Evolutionary conservation across 208 protist species (phyloP), one percentile per base, ranked within the genome.

Genomic region (Leishmania tarentolae): DNA sequence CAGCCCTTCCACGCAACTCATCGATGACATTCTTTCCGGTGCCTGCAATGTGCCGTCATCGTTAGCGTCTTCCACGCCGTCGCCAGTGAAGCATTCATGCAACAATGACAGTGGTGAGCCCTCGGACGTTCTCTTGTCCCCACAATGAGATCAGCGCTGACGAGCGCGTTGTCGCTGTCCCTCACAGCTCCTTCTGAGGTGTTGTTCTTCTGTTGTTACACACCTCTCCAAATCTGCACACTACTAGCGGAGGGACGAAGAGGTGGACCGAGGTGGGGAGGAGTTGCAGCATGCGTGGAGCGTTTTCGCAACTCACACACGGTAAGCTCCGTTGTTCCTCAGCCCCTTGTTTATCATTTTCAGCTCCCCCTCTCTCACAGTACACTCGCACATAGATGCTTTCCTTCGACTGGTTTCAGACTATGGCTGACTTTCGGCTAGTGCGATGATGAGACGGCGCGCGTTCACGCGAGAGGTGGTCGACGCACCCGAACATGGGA

Each of bases 1-100:
- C 6, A 85, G 81, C 42, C 76, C 76, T 65, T 69, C 72, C 28
- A 75, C 65, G 75, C 73, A 91, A 50, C 65, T 82, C 11, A 89
- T 91, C 37, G 85, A 91, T 31, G 83, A 81, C 19, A 87, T 89
- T 19, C 81, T 91, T 15, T 84, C 80, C 31, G 88, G 88, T 40
- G 78, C 75, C 15, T 75, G 85, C 24, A 66, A 86, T 52, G 68
- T 71, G 5, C 83, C 79, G 75, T 73, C 78, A 15, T 72, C 31
- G 2, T 42, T 37, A 4, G 72, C 71, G 37, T 66, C 50, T 6
- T 44, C 37, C 1, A 6, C 52, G 13, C 9, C 56, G 19, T n/a
- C 37, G 17, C 56, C 53, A 13, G 59, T 53, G 59, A 63, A 76
- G 53, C 42, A 76, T 9, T 76, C 65, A 47, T n/a, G 35, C 35